These are phyloP conservation scores for Fistulifera pelliculosa DNA, from an alignment of 108 stramenopile genomes.

Conservation along the genomic window DNA sequence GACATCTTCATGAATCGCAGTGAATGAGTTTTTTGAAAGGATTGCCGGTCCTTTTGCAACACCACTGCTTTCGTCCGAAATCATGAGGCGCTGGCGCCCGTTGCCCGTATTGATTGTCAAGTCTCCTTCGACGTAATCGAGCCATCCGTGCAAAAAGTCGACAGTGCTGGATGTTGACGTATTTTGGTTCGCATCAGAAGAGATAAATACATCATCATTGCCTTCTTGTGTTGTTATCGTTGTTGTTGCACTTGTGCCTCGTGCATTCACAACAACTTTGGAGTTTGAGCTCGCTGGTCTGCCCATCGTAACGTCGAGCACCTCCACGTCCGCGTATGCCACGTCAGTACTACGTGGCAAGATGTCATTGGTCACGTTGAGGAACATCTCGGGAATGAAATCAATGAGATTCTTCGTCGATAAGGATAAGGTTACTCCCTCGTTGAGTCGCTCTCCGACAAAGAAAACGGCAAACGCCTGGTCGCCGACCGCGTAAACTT, in stretches of 20 bases:
- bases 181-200: conserved; percentile 30
- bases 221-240: conserved; percentile 15
- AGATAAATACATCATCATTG: conserved; percentile 26
- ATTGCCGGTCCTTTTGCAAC: conserved; percentile 14
- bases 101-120: conserved; percentile 12
- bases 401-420: neutral
- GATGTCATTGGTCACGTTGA: conserved; percentile 25
- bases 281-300: neutral
- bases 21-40: conserved; percentile 11
- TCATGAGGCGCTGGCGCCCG: conserved; percentile 24
- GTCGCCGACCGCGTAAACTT: conserved; percentile 16
- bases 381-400: conserved; percentile 16
- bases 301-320: conserved; percentile 13
- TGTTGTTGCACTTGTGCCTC: conserved; percentile 28
- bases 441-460: conserved; percentile 23
- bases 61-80: conserved; percentile 23
- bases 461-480: conserved; percentile 15
- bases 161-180: conserved; percentile 7
- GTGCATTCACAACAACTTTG: conserved; percentile 18
- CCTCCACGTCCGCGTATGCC: conserved; percentile 22
- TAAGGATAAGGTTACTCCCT: conserved; percentile 10
- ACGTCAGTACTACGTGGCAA: neutral
- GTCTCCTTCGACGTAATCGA: conserved; percentile 24
- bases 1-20: conserved; percentile 13
- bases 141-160: conserved; percentile 19